Base-by-base conservation (phyloP, 1,284 basidiomycete genomes). In the Malassezia globosa region DNA sequence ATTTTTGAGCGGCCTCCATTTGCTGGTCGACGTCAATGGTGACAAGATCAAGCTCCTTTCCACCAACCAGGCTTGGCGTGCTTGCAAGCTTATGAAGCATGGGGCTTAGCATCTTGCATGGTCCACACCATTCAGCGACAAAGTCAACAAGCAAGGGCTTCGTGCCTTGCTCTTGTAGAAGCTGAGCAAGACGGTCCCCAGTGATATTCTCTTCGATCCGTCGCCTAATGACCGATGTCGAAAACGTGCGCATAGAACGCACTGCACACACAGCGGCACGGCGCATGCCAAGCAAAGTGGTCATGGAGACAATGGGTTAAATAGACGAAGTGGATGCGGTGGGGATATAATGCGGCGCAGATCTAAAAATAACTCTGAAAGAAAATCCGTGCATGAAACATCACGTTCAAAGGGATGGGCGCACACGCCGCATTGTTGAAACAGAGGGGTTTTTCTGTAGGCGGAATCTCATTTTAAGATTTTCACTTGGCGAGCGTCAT, bases 71-170 rank as follows among this genome's bases (percentile, higher is more conserved):
- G 1, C 47, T 43, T 2, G 58, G 55, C 6, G 51, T 34, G n/a
- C 40, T 41, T 0, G 56, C 60, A 4, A 62, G 48, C 21, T 60
- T 60, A 8, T 55, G 49, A 7, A 63, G 48, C 0, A 56, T 27
- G 1, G 60, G 60, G 3, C 60, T 61, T 35, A 65, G 63, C 31
- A 63, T 51, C 31, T 65, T 65, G 53, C 63, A 63, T 2, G 63
- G 63, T 35, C 58, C 55, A 29, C 63, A 64, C 62, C 62, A 64
- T 16, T 56, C 57, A 1, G 62, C 62, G 44, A 45, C 58, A 34
- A 64, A 64, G 46, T 64, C 62, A n/a, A 64, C 60, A 5, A 64
- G 52, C 1, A 64, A 42, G 7, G 42, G 41, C 42, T 49, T 48
- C 33, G 22, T 27, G 26, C 26, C 14, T 23, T 37, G 18, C 11